Evolutionary conservation across 345 rosid species (phyloP).

Genomic region (Eucalyptus fibrosa): DNA sequence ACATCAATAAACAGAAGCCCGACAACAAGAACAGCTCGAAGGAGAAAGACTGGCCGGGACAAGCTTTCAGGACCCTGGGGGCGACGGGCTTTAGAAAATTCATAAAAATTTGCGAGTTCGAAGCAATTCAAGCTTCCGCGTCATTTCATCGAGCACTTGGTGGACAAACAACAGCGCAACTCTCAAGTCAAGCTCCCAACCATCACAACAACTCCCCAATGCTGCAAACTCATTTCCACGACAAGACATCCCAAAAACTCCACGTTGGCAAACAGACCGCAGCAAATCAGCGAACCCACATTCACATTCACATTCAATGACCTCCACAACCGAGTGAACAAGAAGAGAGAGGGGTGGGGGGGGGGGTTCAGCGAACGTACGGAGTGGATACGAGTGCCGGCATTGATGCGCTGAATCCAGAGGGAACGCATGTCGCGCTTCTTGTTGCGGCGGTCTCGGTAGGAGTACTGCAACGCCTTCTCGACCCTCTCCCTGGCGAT

Average conservation of each 20-base stretch:
- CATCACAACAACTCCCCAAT: neutral
- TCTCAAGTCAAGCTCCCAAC: neutral
- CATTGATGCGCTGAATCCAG: conserved; percentile 95
- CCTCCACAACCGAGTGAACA: neutral
- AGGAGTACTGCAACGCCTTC: conserved; percentile 92
- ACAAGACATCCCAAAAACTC: neutral
- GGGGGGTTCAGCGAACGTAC: conserved; percentile 16
- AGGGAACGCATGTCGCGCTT: conserved; percentile 94
- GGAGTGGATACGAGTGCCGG: conserved; percentile 80
- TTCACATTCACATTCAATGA: neutral
- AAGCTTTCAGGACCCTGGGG: neutral
- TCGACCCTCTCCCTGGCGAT: conserved; percentile 92
- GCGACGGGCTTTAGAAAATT: neutral
- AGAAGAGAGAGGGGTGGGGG: neutral
- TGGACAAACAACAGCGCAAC: neutral
- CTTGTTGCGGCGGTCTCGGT: conserved; percentile 92
- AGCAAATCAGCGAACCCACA: neutral
- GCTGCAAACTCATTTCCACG: neutral
- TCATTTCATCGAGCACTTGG: neutral
- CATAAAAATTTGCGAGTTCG: neutral
- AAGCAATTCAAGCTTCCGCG: neutral
- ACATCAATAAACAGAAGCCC: neutral
- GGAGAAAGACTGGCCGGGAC: neutral
- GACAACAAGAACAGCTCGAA: neutral
- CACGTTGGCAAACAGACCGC: neutral